phyloP scores from a whole-genome alignment of 495 filamentous ascomycete genomes.

The Aspergillus avenaceus region DNA sequence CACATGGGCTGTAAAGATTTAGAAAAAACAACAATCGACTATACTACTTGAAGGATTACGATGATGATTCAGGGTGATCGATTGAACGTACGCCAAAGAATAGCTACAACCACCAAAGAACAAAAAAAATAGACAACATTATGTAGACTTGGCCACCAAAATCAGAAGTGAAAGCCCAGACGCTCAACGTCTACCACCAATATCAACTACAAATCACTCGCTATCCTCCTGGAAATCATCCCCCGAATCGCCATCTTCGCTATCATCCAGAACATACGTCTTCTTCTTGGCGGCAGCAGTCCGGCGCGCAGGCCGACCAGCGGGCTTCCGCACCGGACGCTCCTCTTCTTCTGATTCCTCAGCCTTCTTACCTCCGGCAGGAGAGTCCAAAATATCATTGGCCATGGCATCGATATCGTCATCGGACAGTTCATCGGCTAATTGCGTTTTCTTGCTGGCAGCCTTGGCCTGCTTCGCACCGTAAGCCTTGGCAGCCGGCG shows the following conservation, averaged over 20 bases:
- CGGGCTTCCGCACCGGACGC: constrained; percentile 31
- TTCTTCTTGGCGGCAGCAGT: constrained; percentile 45
- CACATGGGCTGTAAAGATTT: no score
- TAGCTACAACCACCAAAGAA: constrained; percentile 1
- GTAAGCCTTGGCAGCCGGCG: constrained; percentile 64
- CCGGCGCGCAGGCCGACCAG: constrained; percentile 49
- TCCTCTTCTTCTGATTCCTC: constrained; percentile 36
- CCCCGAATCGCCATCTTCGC: constrained; percentile 39
- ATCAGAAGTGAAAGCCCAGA: constrained; percentile 1
- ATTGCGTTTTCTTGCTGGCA: constrained; percentile 33
- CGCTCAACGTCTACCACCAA: constrained; percentile 13
- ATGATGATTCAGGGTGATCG: no score
- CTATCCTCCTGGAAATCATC: constrained; percentile 40
- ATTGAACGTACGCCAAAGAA: constrained; percentile 1
- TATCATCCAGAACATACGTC: constrained; percentile 54
- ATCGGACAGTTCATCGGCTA: constrained; percentile 38
- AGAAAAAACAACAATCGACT: no score
- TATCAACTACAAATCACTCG: constrained; percentile 22
- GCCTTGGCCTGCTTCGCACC: constrained; percentile 66
- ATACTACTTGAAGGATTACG: no score
- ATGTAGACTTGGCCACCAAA: constrained; percentile 2
- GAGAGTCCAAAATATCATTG: constrained; percentile 54
- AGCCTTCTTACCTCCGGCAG: constrained; percentile 26
- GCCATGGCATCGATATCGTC: constrained; percentile 52
- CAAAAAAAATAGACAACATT: constrained; percentile 7